These are phyloP conservation scores for Petunia secreta DNA, from an alignment of 257 asterid genomes.

Conservation along the genomic window DNA sequence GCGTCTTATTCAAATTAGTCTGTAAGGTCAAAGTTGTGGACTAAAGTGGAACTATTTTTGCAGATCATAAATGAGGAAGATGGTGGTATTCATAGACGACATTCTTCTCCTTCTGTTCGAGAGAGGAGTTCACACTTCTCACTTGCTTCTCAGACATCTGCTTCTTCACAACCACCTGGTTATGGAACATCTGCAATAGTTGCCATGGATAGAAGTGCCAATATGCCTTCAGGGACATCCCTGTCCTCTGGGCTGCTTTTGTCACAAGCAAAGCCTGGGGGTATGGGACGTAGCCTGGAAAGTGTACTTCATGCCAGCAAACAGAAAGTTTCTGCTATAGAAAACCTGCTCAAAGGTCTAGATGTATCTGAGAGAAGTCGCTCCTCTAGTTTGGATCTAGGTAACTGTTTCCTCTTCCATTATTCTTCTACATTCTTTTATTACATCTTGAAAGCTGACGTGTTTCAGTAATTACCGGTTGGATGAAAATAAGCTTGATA, in stretches of 20 bases:
- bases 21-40: conserved; percentile 1
- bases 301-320: conserved; percentile 95
- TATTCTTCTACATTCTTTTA: conserved; percentile 18
- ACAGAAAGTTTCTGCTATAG: conserved; percentile 96
- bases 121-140: conserved; percentile 73
- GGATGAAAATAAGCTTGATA: not conserved
- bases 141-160: conserved; percentile 62
- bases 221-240: conserved; percentile 66
- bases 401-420: conserved; percentile 54
- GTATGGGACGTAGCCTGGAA: conserved; percentile 89
- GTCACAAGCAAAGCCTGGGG: conserved; percentile 76
- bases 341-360: conserved; percentile 95
- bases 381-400: conserved; percentile 98
- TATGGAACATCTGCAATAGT: conserved; percentile 98
- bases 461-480: conserved; percentile 1
- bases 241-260: conserved; percentile 70
- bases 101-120: conserved; percentile 92
- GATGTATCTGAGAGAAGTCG: conserved; percentile 74
- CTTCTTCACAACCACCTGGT: conserved; percentile 76
- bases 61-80: conserved; percentile 94
- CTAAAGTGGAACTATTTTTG: conserved; percentile 9
- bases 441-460: conserved; percentile 7
- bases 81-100: conserved; percentile 95
- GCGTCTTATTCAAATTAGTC: not conserved
- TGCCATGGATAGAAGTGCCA: conserved; percentile 89